Evolutionary conservation across 768 basidiomycete species (phyloP), one percentile per base, ranked within the genome.

Genomic region (Wakefieldia striispora): DNA sequence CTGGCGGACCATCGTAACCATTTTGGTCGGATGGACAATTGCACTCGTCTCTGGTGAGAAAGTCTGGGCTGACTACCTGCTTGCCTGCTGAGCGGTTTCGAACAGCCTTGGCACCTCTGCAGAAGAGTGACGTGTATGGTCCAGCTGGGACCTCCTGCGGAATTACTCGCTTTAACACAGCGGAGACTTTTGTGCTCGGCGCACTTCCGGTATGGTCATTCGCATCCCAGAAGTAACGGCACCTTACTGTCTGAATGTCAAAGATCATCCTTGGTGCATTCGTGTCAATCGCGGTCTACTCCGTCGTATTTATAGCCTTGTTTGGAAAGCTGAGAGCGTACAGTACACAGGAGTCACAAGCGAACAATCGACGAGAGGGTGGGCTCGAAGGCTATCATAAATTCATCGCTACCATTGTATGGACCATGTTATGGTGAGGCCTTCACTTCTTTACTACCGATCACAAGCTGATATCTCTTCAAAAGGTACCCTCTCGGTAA

Each of bases 401-500:
- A 21, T 86, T 88, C 60, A 72, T 88, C 23, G 72, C 72, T 26
- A 73, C 75, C n/a, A 74, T 91, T 45, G 77, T 83, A 23, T 72
- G 77, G 51, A 82, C 78, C 49, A 84, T 88, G 83, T 70, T 88
- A 39, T 89, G 84, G 88, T 88, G 55, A 47, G 78, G 64, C 26
- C 29, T 58, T 6, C 17, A 33, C 21, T 5, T 36, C n/a, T n/a
- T n/a, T 36, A 23, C 14, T 31, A 53, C 40, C 26, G 26, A 40
- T 39, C 37, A 48, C 49, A 50, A 3, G n/a, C 48, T 50, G 14
- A 62, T 20, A 3, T 26, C 34, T 27, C 33, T 20, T 21, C 46
- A 34, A 12, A 56, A 84, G 82, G 81, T 83, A 79, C 60, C 83
- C 82, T 19, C 59, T 82, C 44, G 79, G 83, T 84, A 50, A 64